Evolutionary conservation across 2,329 filamentous ascomycete genomes (phyloP), one percentile per base, ranked within the genome.

Genomic region (Pseudopithomyces maydicus): DNA sequence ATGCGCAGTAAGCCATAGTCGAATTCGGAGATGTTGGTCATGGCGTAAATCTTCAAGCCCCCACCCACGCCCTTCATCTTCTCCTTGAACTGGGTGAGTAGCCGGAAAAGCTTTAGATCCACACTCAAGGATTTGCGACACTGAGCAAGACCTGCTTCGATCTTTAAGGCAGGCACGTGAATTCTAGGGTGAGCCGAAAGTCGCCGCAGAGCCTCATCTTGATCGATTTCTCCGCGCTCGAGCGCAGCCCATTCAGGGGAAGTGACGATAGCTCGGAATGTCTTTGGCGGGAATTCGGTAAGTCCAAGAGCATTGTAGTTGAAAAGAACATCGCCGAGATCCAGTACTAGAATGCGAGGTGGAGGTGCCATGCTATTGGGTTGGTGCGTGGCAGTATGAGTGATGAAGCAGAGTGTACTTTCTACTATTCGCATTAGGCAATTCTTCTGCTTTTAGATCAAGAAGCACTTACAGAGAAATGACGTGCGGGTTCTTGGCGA

Each of bases 241-340:
- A 70, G 68, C 15, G 63, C 59, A 36, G 61, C 33, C 73, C 72
- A 75, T 20, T 64, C 64, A 11, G 63, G 47, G 5, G 68, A 68
- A 15, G 63, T 57, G n/a, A 72, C 54, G 14, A 75, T 68, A 1
- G 60, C 51, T 33, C 61, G 62, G 19, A 75, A 49, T 6, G 52
- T 51, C 23, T 56, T 50, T 6, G 55, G 58, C 15, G 57, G 50
- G 11, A 77, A 63, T 1, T 62, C 57, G 1, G 69, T 69, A 11
- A 61, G 65, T 14, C 63, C 66, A 2, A 56, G 49, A 7, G 71
- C 56, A 5, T 66, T 70, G 68, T 70, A 76, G 17, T 68, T 65
- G 56, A 75, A 75, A 22, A 76, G 65, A 22, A 75, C 71, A 56
- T 75, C 73, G 17, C 73, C 72, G 17, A 77, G 64, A 58, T 74